Evolutionary conservation across 345 rosid genomes (phyloP).

Genomic region (Melaleuca alternifolia): DNA sequence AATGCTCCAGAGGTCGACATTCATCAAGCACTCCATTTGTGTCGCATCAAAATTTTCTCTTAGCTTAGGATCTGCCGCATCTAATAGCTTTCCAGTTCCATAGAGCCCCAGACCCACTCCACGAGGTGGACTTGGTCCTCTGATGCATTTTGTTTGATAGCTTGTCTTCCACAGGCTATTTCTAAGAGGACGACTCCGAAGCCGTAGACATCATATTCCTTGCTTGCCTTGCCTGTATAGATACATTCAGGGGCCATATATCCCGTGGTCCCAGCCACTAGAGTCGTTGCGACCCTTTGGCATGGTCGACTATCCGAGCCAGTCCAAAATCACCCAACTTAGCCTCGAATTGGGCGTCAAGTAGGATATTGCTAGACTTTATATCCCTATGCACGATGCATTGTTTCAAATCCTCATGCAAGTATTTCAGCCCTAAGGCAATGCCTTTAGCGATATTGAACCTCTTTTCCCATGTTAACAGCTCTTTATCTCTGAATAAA

Average conservation of each 20-base stretch:
- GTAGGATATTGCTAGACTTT: constrained; percentile 16
- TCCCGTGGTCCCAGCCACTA: not conserved
- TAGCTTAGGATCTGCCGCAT: not conserved
- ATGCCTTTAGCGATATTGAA: not conserved
- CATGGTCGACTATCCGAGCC: constrained; percentile 25
- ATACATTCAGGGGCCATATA: not conserved
- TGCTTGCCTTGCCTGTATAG: not conserved
- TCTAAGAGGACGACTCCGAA: not conserved
- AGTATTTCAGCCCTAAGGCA: not conserved
- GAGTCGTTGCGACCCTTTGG: constrained; percentile 6
- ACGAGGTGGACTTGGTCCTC: not conserved
- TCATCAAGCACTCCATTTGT: not conserved
- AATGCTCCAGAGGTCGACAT: not conserved
- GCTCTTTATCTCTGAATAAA: not conserved
- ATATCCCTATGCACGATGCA: constrained; percentile 22
- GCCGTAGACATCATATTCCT: not conserved
- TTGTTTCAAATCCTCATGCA: constrained; percentile 16
- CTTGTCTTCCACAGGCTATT: not conserved
- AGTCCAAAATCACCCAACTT: constrained; percentile 28
- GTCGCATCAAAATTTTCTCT: not conserved
- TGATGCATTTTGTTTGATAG: not conserved
- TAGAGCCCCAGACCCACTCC: not conserved
- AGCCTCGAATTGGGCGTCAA: constrained; percentile 13
- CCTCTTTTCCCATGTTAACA: not conserved
- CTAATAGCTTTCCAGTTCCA: not conserved